These are phyloP conservation scores for Falciphora oryzae DNA, from an alignment of 2,329 filamentous ascomycete species.

Conservation along the genomic window DNA sequence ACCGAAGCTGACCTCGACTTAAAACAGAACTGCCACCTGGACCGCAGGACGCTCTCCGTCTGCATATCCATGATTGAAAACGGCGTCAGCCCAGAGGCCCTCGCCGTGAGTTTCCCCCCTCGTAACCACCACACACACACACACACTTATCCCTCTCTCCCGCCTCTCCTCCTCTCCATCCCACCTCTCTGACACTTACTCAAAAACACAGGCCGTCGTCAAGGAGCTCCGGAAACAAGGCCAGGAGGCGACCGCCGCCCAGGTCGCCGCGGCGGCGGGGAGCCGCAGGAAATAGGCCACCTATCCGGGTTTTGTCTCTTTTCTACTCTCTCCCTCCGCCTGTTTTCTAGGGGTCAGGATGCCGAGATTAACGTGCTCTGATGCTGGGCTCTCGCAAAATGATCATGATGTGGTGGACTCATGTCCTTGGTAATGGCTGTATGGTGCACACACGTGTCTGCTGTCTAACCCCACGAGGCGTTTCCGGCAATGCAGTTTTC, in stretches of 20 bases:
- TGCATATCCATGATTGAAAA: conserved; percentile 98
- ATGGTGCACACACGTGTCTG: too few species aligned
- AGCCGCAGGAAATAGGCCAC: conserved; percentile 16
- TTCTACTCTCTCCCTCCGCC: background rate
- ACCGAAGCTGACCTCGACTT: too few species aligned
- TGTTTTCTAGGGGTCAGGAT: background rate
- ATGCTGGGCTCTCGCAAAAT: background rate
- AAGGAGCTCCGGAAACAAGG: conserved; percentile 54
- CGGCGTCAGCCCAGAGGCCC: conserved; percentile 89
- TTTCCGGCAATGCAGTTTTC: too few species aligned
- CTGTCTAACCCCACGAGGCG: too few species aligned
- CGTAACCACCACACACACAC: background rate
- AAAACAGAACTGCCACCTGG: conserved; percentile 81
- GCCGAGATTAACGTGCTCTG: background rate
- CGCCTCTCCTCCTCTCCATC: background rate
- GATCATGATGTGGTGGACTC: background rate
- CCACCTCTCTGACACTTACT: background rate
- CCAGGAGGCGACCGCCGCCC: conserved; percentile 40
- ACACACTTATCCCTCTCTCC: too few species aligned
- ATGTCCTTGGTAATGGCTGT: background rate
- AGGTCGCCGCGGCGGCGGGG: conserved; percentile 17
- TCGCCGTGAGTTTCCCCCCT: conserved; percentile 61
- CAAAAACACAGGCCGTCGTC: conserved; percentile 45
- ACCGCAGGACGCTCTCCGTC: conserved; percentile 83
- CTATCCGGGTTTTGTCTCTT: too few species aligned